Evolutionary conservation across 495 filamentous ascomycete genomes (phyloP), one percentile per base, ranked within the genome.

Genomic region (Podospora appendiculata): DNA sequence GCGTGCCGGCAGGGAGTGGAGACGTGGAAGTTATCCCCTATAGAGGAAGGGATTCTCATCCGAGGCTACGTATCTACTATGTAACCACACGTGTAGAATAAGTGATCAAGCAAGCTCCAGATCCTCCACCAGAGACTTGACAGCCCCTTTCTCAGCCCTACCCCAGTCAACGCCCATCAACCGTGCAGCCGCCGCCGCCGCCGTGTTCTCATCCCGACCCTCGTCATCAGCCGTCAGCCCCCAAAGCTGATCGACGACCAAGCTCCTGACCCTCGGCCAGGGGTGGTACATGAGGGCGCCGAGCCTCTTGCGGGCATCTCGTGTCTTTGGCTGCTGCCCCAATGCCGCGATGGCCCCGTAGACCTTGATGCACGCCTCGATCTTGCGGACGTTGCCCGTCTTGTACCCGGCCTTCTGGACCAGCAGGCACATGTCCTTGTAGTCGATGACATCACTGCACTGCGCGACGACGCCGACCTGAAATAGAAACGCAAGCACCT

Each of bases 341-440:
- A 60, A 40, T 4, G 41, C 68, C 11, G 70, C 61, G 7, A 96
- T 66, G 13, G 82, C 82, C 6, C 82, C 78, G 67, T 96, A 97
- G 6, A 90, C 78, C 51, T 79, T 81, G 41, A 94, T 70, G 14
- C 87, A 89, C 1, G 88, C 86, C 62, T 87, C 80, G 9, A 97
- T 72, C 58, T 90, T 88, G 32, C 79, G 75, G 6, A 95, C 80
- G 61, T 87, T 89, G 10, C 79, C 76, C 9, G 87, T 86, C 69
- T 90, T 91, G 73, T 84, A 89, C 58, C 90, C 88, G 4, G 88
- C 76, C 66, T 85, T 88, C 57, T 92, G 89, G 8, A 83, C 77
- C 12, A 80, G 66, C 33, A 81, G 69, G 50, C 90, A 90, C 16
- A 95, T 63, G 18, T 64, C 76, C 56, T 78, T 77, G 45, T 69